Conservation (phyloP, 305 asterid species). For the Withania somnifera region DNA sequence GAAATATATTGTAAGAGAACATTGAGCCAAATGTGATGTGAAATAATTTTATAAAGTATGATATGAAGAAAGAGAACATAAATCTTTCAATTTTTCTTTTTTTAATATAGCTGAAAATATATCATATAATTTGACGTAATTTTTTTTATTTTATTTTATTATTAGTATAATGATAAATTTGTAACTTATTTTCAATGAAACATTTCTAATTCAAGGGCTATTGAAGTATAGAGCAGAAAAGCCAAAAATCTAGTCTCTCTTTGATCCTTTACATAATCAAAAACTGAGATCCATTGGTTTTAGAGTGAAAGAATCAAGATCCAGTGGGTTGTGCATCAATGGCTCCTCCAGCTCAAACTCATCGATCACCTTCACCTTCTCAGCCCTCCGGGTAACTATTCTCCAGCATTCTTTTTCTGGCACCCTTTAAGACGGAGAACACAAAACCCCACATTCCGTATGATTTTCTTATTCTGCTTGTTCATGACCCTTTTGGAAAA, state of each 20-base stretch:
- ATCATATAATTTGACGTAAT: too few relatives aligned
- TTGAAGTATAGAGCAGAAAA: too few relatives aligned
- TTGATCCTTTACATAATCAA: not conserved
- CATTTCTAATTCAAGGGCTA: too few relatives aligned
- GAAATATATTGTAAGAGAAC: too few relatives aligned
- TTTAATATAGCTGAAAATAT: too few relatives aligned
- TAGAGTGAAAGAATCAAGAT: not conserved
- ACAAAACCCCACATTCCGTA: not conserved
- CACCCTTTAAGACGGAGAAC: not conserved
- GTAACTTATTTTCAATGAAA: too few relatives aligned
- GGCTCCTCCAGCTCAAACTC: slow-evolving; percentile 88
- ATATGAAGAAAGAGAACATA: too few relatives aligned
- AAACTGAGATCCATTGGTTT: slow-evolving; percentile 4
- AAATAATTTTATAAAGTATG: too few relatives aligned
- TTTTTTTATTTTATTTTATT: too few relatives aligned
- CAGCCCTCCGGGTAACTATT: slow-evolving; percentile 81
- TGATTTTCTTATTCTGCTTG: not conserved
- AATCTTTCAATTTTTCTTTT: too few relatives aligned
- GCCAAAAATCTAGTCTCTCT: not conserved
- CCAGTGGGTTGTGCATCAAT: slow-evolving; percentile 18
- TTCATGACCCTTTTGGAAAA: not conserved
- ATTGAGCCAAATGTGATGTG: too few relatives aligned
- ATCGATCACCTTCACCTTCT: slow-evolving; percentile 90
- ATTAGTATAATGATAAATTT: too few relatives aligned
- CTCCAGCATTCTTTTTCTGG: not conserved